phyloP scores from a whole-genome alignment of 2,329 filamentous ascomycete genomes.

The Lachnellula arida region DNA sequence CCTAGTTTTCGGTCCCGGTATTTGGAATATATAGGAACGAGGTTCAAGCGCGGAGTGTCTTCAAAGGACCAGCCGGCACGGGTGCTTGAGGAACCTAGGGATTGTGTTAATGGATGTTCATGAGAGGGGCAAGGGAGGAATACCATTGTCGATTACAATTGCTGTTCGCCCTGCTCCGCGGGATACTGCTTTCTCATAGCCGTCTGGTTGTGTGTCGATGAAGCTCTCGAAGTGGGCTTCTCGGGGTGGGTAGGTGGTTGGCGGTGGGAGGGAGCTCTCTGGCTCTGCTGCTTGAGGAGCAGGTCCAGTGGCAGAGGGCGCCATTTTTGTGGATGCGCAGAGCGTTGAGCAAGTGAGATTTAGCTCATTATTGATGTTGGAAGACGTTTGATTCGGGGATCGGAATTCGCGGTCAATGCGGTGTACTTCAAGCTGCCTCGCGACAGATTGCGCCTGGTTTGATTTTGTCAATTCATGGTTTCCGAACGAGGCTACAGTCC shows the following conservation, averaged over 20 bases:
- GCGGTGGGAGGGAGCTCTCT: conserved; percentile 47
- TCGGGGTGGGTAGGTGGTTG: conserved; percentile 54
- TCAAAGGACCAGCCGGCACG: conserved; percentile 98
- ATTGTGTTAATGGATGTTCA: conserved; percentile 7
- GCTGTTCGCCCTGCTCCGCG: conserved; percentile 55
- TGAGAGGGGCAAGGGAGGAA: conserved; percentile 2
- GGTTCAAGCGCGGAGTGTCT: conserved; percentile 67
- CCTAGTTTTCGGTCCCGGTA: conserved; percentile 92
- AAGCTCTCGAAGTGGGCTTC: conserved; percentile 57
- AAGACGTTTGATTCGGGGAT: neutral
- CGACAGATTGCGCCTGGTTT: conserved; percentile 4
- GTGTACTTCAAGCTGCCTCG: conserved; percentile 2
- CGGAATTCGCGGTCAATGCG: neutral
- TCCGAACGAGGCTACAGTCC: conserved; percentile 14
- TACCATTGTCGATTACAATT: conserved; percentile 98
- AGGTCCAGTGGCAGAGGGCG: conserved; percentile 29
- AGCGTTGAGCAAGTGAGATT: conserved; percentile 26
- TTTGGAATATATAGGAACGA: conserved; percentile 89
- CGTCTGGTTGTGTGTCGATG: conserved; percentile 54
- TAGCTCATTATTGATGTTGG: conserved; percentile 51
- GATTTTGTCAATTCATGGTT: conserved; percentile 1
- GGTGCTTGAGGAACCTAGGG: conserved; percentile 74
- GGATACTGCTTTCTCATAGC: conserved; percentile 57
- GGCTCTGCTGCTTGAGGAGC: conserved; percentile 35
- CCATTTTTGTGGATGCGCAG: conserved; percentile 28